Percentiles rank a stretch among this genome's conserved stretches.
phyloP scores from a whole-genome alignment of 805 yeast genomes.

The Myxozyma sirexii region DNA sequence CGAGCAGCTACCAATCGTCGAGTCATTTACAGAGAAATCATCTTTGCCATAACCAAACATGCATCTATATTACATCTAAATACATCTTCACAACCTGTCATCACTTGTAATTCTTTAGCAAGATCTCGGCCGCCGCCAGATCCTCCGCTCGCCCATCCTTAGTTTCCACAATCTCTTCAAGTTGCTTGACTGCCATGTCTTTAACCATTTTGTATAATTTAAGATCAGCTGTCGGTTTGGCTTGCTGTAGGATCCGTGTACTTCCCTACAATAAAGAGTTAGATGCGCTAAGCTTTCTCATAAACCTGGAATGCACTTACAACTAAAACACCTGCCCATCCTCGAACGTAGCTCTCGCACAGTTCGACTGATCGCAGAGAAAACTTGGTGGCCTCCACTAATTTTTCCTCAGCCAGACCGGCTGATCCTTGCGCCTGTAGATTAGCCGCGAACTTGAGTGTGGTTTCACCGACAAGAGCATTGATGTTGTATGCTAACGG shows the following conservation, averaged over 20 bases:
- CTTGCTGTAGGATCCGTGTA: slow-evolving; percentile 22
- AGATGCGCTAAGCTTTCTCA: background rate
- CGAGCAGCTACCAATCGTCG: slow-evolving; percentile 55
- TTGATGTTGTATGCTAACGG: slow-evolving; percentile 72
- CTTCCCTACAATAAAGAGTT: slow-evolving; percentile 36
- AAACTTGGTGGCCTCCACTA: slow-evolving; percentile 47
- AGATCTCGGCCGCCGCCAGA: slow-evolving; percentile 45
- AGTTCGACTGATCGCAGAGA: slow-evolving; percentile 76
- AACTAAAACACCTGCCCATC: slow-evolving; percentile 70
- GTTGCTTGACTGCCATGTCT: slow-evolving; percentile 45
- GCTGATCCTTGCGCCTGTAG: slow-evolving; percentile 27
- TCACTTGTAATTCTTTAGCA: slow-evolving; percentile 32
- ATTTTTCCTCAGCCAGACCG: slow-evolving; percentile 33
- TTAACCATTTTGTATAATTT: slow-evolving; percentile 42
- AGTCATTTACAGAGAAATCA: slow-evolving; percentile 42
- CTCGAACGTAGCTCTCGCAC: slow-evolving; percentile 65
- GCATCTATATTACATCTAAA: background rate
- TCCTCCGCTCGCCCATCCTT: slow-evolving; percentile 44
- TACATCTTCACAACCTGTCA: background rate
- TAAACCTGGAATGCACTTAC: slow-evolving; percentile 11
- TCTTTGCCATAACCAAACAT: background rate
- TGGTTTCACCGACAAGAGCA: slow-evolving; percentile 63
- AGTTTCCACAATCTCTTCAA: slow-evolving; percentile 44
- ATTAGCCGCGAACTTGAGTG: slow-evolving; percentile 34
- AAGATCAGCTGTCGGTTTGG: slow-evolving; percentile 31